These are phyloP conservation scores for Leccinum longicurvipes DNA, from an alignment of 768 basidiomycete genomes.

Conservation along the genomic window DNA sequence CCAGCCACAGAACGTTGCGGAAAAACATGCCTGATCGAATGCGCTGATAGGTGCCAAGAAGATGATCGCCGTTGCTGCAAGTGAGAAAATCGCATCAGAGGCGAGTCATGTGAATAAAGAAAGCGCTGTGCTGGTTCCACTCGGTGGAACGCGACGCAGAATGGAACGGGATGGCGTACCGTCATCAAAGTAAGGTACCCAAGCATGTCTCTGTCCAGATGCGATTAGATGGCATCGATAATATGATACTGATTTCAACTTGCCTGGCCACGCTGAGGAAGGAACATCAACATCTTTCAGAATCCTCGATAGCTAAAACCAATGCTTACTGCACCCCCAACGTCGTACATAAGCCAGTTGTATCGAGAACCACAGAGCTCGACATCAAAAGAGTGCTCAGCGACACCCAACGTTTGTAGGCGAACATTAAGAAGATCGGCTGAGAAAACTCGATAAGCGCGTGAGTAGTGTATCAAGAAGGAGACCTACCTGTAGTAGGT, in stretches of 20 bases:
- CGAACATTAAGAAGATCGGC: constrained; percentile 79
- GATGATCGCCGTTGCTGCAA: constrained; percentile 74
- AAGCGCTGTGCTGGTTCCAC: constrained; percentile 18
- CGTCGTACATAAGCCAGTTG: constrained; percentile 80
- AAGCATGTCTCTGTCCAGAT: constrained; percentile 60
- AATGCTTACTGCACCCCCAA: constrained; percentile 71
- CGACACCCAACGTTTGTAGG: constrained; percentile 75
- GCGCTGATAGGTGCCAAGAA: constrained; percentile 85
- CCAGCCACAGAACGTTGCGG: not conserved
- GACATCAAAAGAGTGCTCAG: constrained; percentile 72
- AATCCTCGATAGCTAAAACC: not conserved
- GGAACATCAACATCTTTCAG: constrained; percentile 3
- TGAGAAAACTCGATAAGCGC: constrained; percentile 25
- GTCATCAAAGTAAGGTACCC: constrained; percentile 86
- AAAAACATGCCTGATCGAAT: constrained; percentile 67
- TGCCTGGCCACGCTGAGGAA: constrained; percentile 57
- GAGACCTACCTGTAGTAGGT: constrained; percentile 58
- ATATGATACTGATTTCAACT: constrained; percentile 20
- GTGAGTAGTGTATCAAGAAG: not conserved
- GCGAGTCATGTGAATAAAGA: constrained; percentile 9
- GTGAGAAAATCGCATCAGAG: constrained; percentile 5
- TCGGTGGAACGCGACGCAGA: constrained; percentile 4
- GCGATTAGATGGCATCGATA: constrained; percentile 14
- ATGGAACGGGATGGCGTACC: constrained; percentile 41
- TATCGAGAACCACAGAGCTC: constrained; percentile 58